Conservation (phyloP, 2,329 filamentous ascomycete species). For the Trichoderma simmonsii region DNA sequence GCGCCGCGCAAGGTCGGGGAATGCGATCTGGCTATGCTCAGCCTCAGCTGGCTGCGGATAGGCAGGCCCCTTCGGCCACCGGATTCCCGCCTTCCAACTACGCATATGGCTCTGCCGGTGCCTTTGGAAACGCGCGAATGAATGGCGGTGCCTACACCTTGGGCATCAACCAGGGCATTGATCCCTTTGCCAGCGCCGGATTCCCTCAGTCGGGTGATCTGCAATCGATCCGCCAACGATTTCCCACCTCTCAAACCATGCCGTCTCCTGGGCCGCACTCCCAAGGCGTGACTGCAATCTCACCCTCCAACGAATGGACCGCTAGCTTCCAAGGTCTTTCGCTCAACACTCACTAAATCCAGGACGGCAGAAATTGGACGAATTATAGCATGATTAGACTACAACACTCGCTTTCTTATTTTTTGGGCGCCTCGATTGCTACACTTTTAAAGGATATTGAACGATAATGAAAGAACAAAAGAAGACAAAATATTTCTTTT, state of each 20-base stretch:
- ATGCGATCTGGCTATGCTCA: slow-evolving; percentile 44
- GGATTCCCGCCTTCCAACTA: slow-evolving; percentile 37
- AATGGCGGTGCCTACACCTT: slow-evolving; percentile 30
- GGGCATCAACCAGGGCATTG: slow-evolving; percentile 29
- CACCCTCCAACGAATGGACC: slow-evolving; percentile 57
- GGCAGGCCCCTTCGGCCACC: slow-evolving; percentile 38
- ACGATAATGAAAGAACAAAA: slow-evolving; percentile 16
- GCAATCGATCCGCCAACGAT: slow-evolving; percentile 46
- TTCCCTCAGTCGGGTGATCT: slow-evolving; percentile 43
- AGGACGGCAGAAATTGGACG: not conserved
- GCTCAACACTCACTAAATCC: slow-evolving; percentile 57
- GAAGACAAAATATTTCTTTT: slow-evolving; percentile 17
- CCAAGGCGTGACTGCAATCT: slow-evolving; percentile 41
- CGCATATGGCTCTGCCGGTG: slow-evolving; percentile 32
- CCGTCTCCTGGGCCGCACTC: slow-evolving; percentile 35
- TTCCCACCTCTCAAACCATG: slow-evolving; percentile 40
- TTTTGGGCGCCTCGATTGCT: not conserved
- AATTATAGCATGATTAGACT: slow-evolving; percentile 12
- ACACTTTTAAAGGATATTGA: slow-evolving; percentile 2
- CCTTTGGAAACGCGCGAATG: slow-evolving; percentile 34
- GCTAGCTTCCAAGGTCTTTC: slow-evolving; percentile 68
- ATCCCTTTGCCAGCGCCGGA: slow-evolving; percentile 30
- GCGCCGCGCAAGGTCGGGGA: slow-evolving; percentile 36
- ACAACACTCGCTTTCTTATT: slow-evolving; percentile 9
- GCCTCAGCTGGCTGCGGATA: slow-evolving; percentile 41